Base-by-base conservation (phyloP, 2,329 filamentous ascomycete species). In the Fusarium irregulare region DNA sequence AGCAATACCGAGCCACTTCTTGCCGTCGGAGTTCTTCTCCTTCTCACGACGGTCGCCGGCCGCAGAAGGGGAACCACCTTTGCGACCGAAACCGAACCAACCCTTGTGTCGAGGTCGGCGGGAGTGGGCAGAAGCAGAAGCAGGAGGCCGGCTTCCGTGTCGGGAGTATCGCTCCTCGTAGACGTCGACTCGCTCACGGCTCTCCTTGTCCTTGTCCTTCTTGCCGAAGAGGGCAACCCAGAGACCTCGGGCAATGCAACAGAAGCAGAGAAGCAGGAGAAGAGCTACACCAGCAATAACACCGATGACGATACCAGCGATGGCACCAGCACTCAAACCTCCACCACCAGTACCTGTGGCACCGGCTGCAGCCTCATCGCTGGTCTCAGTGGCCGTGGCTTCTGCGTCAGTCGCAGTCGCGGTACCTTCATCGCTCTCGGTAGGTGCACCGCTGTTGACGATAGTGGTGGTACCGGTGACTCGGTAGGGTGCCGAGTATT, bases 271-370 rank as follows among this genome's bases (percentile, higher is more conserved):
- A 10, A 92, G 85, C 7, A 91, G 82, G 23, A 94, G 86, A 4
- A 94, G 83, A 42, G 86, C 80, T 37, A 93, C 83, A 66, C 91
- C 92, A 16, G 86, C 86, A 50, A 94, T 84, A 13, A 88, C 87
- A 67, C 92, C 92, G 59, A 94, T 90, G 70, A 94, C 92, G 74
- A 94, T 94, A 64, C 92, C 92, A 18, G 92, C 92, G 73, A 94
- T 94, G 64, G 91, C 92, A 55, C 92, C 92, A 45, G 85, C 87
- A 73, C 89, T 92, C 56, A 94, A 85, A 45, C 81, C 78, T 59
- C 80, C 80, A 28, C 81, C 79, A 42, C 68, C 68, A 47, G 79
- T 81, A 47, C 79, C 83, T 32, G 16, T 76, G 32, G 69, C 65
- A 18, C 55, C 68, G 47, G 70, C 68, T 20, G 59, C 54, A 30